Conservation (phyloP, 352 stramenopile genomes). For the Globisporangium nagaii region DNA sequence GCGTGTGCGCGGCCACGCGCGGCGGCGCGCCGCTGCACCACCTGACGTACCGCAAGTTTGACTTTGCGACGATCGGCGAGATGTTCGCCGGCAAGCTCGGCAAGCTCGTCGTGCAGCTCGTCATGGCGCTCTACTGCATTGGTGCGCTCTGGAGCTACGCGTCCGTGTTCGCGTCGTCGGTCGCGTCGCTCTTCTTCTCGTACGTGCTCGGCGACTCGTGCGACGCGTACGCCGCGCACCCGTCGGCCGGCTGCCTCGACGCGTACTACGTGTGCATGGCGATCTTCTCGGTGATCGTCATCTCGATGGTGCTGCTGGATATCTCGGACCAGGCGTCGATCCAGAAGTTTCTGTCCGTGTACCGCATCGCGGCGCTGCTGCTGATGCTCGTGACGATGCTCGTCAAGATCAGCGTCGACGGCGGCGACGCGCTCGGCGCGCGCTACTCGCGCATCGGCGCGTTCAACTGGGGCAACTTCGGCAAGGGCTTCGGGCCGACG, state of each 20-base stretch:
- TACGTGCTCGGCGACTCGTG: slow-evolving; percentile 60
- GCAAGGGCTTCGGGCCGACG: slow-evolving; percentile 74
- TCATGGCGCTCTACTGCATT: slow-evolving; percentile 73
- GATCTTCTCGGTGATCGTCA: slow-evolving; percentile 66
- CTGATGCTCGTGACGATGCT: slow-evolving; percentile 78
- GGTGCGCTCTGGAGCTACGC: slow-evolving; percentile 81
- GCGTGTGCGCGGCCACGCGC: slow-evolving; percentile 52
- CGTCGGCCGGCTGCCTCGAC: slow-evolving; percentile 45
- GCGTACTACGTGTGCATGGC: slow-evolving; percentile 76
- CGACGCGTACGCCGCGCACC: slow-evolving; percentile 54
- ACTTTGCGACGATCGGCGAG: slow-evolving; percentile 76
- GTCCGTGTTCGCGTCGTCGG: slow-evolving; percentile 83
- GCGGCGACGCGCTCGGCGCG: slow-evolving; percentile 23
- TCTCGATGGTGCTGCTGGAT: slow-evolving; percentile 81
- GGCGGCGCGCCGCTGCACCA: slow-evolving; percentile 47
- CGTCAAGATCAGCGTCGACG: slow-evolving; percentile 65
- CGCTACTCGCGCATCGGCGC: slow-evolving; percentile 45
- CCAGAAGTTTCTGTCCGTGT: slow-evolving; percentile 79
- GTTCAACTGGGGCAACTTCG: slow-evolving; percentile 79
- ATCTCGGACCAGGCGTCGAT: slow-evolving; percentile 77
- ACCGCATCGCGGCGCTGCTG: slow-evolving; percentile 69
- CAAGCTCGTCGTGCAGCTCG: slow-evolving; percentile 57
- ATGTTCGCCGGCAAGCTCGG: slow-evolving; percentile 77
- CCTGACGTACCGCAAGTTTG: slow-evolving; percentile 84
- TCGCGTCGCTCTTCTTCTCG: slow-evolving; percentile 71